phyloP scores from a whole-genome alignment of 108 stramenopile genomes.

The Pseudonitzschia delicatissima region DNA sequence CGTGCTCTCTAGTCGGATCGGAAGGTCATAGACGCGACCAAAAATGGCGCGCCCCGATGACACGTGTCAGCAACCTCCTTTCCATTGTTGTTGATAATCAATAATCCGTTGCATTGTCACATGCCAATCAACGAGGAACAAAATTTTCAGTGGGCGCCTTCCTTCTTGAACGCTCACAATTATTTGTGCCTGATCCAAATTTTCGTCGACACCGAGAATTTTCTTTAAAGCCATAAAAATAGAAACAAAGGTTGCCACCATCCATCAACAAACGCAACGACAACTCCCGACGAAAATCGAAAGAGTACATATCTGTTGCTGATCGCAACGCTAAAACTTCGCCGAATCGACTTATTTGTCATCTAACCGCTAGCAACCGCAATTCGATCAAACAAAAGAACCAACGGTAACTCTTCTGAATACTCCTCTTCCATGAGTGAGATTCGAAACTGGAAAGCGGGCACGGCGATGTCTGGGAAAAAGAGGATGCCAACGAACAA shows the following conservation, averaged over 20 bases:
- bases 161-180: not conserved
- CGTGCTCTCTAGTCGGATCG: too few species aligned
- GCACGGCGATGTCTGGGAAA: not conserved
- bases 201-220: not conserved
- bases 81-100: not conserved
- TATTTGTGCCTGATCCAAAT: not conserved
- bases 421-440: not conserved
- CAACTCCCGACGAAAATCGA: too few species aligned
- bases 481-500: too few species aligned
- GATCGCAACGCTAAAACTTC: too few species aligned
- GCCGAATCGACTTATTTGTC: too few species aligned
- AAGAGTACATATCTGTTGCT: too few species aligned
- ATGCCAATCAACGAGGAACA: too few species aligned
- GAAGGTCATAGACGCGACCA: not conserved
- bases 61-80: not conserved
- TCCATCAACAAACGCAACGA: too few species aligned
- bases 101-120: too few species aligned
- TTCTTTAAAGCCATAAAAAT: not conserved
- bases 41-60: not conserved
- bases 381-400: not conserved
- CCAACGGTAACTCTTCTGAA: not conserved
- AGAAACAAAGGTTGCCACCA: too few species aligned
- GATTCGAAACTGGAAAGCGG: not conserved
- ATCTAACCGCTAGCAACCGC: too few species aligned
- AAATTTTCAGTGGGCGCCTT: too few species aligned